Evolutionary conservation across 2,329 filamentous ascomycete species (phyloP), one percentile per base, ranked within the genome.

Genomic region (Fusarium sp.): DNA sequence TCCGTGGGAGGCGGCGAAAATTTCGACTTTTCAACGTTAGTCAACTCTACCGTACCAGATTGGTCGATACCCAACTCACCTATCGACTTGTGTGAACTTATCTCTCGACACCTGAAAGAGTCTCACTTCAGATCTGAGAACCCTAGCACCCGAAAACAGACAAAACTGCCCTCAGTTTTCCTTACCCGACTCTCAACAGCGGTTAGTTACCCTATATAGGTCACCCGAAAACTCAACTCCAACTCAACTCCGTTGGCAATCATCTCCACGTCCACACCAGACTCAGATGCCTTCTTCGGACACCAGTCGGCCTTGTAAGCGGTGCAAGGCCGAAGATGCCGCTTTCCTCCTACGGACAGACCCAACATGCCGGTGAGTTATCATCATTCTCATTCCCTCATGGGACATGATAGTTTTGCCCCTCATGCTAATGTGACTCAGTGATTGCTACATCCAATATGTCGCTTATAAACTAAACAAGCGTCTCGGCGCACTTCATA

Each of bases 401-500:
- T 39, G n/a, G 18, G 11, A 50, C 15, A 42, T 63, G n/a, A 42
- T 41, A 11, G 11, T 20, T 20, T 24, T 35, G 24, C 14, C 48
- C 39, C n/a, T 59, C 55, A 41, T 64, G 50, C 61, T 69, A 22
- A 75, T 62, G 56, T 41, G 41, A 50, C 36, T 10, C 63, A 85
- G 83, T n/a, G 75, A 82, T 50, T 98, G 96, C 84, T 98, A 96
- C 83, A 85, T 88, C 66, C 88, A 89, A 77, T 98, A 95, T 84
- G 87, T 97, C 63, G 86, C 89, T 68, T 91, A 90, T 74, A 98
- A 98, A 83, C 88, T 91, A 69, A 88, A 94, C 75, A 96, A 96
- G 82, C 93, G 95, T 26, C 83, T 90, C 35, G 86, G 85, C 72
- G 82, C 83, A 26, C 82, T 90, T 12, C 87, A 86, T 78, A 85